Base-by-base conservation (phyloP, 75 land plant species). In the Cryptomeria japonica region DNA sequence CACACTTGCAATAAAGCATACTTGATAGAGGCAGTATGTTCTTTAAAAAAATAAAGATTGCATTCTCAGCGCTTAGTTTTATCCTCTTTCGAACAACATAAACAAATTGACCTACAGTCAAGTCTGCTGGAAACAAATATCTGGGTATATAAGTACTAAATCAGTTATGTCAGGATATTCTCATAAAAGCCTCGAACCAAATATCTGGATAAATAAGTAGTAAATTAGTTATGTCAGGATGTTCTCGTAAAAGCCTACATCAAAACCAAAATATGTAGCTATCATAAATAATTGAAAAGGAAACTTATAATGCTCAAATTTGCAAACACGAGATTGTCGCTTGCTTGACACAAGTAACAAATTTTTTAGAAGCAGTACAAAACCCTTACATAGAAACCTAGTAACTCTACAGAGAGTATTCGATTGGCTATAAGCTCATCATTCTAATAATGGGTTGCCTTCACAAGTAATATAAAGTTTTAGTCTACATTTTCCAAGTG, bases 101-200 rank as follows among this genome's bases (percentile, higher is more conserved):
- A 72, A 94, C 95, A 84, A 94, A 93, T 75, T 94, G 95, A 2
- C 95, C 95, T 31, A 94, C 93, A 46, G 93, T 92, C 80, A 94
- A 88, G 75, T 94, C 95, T 22, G 93, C 92, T 15, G 95, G 95
- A 1, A 94, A 94, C 51, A 94, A 89, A 73, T 93, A 94, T 80
- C 94, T 94, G 89, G 88, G 87, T 37, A 49, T 0, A 75, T 16
- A 78, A 25, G 5, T 47, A 39, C 2, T 80, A 41, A 18, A 80
- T 10, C 19, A 25, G 19, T 80, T 28, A 11, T 36, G 18, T 80
- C 41, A 37, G 18, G 28, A 83, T 44, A 44, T 83, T 37, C 12
- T 36, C 1, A 44, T 44, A 44, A 44, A 44, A 44, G 46, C 1
- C 90, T 25, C 94, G 94, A 1, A 94, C 95, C 51, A 93, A 89